Conservation (phyloP, 192 early-diverging fungal genomes). For the Gryganskiella cystojenkinii region DNA sequence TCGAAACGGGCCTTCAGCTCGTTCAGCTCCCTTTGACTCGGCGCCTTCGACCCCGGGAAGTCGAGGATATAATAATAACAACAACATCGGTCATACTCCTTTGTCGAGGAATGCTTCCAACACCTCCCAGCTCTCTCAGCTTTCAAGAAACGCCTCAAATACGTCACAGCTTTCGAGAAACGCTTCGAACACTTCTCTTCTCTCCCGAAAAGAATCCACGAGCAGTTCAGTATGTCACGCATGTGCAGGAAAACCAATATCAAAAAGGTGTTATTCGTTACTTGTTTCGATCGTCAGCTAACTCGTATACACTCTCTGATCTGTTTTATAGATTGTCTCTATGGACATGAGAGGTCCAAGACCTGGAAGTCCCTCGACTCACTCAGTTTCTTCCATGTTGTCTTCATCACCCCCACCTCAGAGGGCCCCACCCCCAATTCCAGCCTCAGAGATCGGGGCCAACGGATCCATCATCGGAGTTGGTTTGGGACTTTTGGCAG, state of each 20-base stretch:
- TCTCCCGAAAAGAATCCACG: slow-evolving; percentile 30
- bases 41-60: too few species aligned
- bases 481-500: slow-evolving; percentile 23
- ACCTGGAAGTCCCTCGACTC: background rate
- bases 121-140: too few species aligned
- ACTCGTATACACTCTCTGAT: too few species aligned
- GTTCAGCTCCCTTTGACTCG: too few species aligned
- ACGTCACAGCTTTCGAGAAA: too few species aligned
- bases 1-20: background rate
- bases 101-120: background rate
- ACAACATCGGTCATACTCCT: background rate
- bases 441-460: background rate
- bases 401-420: slow-evolving; percentile 42
- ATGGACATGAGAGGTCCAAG: too few species aligned
- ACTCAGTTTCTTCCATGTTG: slow-evolving; percentile 25
- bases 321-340: too few species aligned
- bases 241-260: slow-evolving; percentile 19
- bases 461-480: background rate
- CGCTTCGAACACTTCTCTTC: slow-evolving; percentile 14
- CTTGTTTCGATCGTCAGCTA: too few species aligned
- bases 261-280: too few species aligned
- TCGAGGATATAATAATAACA: too few species aligned
- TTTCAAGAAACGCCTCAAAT: too few species aligned
- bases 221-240: slow-evolving; percentile 22
- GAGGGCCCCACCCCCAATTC: slow-evolving; percentile 42